Evolutionary conservation across 805 yeast species (phyloP).

Genomic region (Dipodascopsis tothii): DNA sequence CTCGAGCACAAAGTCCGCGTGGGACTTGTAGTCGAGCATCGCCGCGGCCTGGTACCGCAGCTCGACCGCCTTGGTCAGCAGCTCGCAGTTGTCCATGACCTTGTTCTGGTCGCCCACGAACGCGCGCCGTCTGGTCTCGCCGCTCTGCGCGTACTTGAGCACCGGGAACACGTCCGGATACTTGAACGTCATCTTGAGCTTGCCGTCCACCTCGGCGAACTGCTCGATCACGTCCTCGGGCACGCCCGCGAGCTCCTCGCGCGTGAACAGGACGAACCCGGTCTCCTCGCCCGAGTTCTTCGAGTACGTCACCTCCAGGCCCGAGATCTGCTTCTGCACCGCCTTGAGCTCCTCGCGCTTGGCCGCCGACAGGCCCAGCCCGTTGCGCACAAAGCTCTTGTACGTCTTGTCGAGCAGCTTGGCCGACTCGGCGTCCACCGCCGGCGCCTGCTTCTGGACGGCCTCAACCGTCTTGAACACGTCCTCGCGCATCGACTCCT

Average conservation of each 20-base stretch:
- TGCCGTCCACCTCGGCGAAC: constrained; percentile 43
- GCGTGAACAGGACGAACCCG: constrained; percentile 47
- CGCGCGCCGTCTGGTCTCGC: constrained; percentile 60
- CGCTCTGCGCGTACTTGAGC: constrained; percentile 58
- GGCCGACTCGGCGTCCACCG: constrained; percentile 46
- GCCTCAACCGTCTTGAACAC: constrained; percentile 52
- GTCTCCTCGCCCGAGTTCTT: constrained; percentile 42
- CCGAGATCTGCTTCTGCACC: constrained; percentile 53
- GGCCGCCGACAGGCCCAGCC: constrained; percentile 53
- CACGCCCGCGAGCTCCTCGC: constrained; percentile 64
- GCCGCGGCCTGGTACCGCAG: constrained; percentile 57
- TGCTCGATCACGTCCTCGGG: constrained; percentile 56
- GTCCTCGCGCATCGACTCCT: constrained; percentile 57
- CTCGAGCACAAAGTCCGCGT: constrained; percentile 64
- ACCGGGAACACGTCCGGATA: constrained; percentile 75
- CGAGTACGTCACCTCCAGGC: constrained; percentile 47
- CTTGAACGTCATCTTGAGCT: constrained; percentile 64
- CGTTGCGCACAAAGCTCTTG: constrained; percentile 55
- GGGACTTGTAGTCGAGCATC: constrained; percentile 58
- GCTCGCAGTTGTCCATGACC: constrained; percentile 53
- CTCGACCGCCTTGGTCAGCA: constrained; percentile 53
- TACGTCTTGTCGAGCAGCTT: constrained; percentile 52
- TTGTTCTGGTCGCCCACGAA: constrained; percentile 63
- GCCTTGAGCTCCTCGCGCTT: constrained; percentile 50
- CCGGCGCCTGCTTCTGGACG: constrained; percentile 37